Conservation (phyloP, 2,329 filamentous ascomycete species). For the Epichloe sibirici region DNA sequence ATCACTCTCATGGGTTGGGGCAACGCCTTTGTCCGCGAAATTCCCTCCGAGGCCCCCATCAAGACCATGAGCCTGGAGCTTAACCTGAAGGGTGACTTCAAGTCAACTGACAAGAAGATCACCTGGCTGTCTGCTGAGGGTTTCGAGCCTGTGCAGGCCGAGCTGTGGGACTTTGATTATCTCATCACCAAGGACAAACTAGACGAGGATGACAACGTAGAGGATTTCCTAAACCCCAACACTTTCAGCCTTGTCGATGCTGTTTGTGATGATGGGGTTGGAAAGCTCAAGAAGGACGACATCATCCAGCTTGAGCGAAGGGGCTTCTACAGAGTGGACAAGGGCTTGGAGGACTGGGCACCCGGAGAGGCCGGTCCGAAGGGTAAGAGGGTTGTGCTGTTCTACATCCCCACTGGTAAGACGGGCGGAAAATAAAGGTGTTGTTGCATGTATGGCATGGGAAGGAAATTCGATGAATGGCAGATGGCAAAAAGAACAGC, state of each 20-base stretch:
- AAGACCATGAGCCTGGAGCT: constrained; percentile 67
- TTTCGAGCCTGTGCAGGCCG: constrained; percentile 66
- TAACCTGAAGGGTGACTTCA: constrained; percentile 87
- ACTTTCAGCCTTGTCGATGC: constrained; percentile 67
- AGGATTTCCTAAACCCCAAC: constrained; percentile 67
- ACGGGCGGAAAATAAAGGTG: constrained; percentile 10
- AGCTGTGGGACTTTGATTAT: constrained; percentile 91
- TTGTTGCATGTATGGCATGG: neutral
- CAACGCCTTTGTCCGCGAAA: constrained; percentile 66
- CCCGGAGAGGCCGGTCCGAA: constrained; percentile 36
- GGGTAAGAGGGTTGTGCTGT: constrained; percentile 39
- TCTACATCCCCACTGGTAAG: constrained; percentile 43
- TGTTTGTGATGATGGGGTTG: constrained; percentile 69
- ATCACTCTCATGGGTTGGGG: constrained; percentile 97
- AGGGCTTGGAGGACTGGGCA: constrained; percentile 37
- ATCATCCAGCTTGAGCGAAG: constrained; percentile 93
- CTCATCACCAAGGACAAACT: constrained; percentile 92
- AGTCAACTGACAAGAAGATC: constrained; percentile 91
- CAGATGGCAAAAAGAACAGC: too few species aligned
- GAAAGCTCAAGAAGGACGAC: constrained; percentile 68
- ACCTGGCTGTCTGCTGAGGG: constrained; percentile 76
- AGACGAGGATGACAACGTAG: constrained; percentile 73
- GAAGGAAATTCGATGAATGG: too few species aligned
- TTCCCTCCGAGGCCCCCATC: constrained; percentile 47
- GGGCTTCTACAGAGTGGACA: constrained; percentile 83